These are phyloP conservation scores for Hylodesmum podocarpum DNA, from an alignment of 306 rosid genomes.

Conservation along the genomic window DNA sequence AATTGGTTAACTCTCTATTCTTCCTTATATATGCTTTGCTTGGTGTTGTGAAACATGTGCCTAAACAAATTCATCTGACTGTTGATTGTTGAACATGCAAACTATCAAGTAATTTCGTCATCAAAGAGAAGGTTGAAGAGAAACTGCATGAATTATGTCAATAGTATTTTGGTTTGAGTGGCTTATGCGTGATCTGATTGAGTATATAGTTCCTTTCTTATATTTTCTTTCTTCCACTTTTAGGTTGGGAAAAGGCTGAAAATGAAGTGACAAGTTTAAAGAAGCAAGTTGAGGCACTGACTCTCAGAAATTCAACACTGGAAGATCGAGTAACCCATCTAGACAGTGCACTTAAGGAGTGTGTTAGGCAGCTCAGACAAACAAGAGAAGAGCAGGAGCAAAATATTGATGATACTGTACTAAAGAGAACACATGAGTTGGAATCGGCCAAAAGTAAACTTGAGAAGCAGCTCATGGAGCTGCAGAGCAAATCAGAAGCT, in stretches of 20 bases:
- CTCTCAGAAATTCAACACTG: slow-evolving; percentile 51
- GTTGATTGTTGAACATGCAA: background rate
- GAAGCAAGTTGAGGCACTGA: slow-evolving; percentile 60
- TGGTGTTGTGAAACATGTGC: background rate
- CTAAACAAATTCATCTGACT: background rate
- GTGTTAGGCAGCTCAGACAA: slow-evolving; percentile 78
- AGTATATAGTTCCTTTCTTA: background rate
- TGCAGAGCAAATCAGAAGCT: slow-evolving; percentile 46
- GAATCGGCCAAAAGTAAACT: slow-evolving; percentile 59
- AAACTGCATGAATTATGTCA: background rate
- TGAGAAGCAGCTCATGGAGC: slow-evolving; percentile 59
- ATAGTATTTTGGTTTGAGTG: background rate
- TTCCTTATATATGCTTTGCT: background rate
- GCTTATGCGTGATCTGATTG: background rate
- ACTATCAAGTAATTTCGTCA: background rate
- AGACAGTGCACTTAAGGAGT: slow-evolving; percentile 84
- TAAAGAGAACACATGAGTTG: slow-evolving; percentile 55
- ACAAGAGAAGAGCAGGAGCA: slow-evolving; percentile 72
- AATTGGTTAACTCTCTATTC: background rate
- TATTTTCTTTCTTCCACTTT: background rate
- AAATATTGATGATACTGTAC: slow-evolving; percentile 51
- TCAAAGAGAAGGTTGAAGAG: background rate
- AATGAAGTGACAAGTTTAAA: slow-evolving; percentile 56
- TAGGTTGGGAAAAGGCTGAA: slow-evolving; percentile 89
- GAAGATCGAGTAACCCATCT: slow-evolving; percentile 71